phyloP scores from a whole-genome alignment of 2,329 filamentous ascomycete species.

The Arthrobotrys pseudoclavata region DNA sequence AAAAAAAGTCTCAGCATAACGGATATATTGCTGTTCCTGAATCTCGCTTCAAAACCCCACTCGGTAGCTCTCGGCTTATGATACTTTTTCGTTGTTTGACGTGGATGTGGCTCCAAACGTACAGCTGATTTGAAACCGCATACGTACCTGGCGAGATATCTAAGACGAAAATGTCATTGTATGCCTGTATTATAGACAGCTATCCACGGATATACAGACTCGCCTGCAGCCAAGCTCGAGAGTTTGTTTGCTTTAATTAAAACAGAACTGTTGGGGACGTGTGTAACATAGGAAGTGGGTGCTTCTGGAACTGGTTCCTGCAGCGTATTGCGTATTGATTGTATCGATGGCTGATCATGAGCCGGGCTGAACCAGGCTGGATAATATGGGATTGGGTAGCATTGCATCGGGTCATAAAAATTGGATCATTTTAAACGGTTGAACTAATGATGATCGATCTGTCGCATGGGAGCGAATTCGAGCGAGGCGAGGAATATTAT shows the following conservation, averaged over 20 bases:
- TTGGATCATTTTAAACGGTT: background rate
- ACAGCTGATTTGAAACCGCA: constrained; percentile 15
- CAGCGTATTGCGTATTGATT: constrained; percentile 7
- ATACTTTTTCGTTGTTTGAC: constrained; percentile 5
- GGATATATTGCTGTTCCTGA: constrained; percentile 22
- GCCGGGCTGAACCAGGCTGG: constrained; percentile 1
- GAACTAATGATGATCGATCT: background rate
- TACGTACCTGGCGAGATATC: constrained; percentile 1
- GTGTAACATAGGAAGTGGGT: constrained; percentile 12
- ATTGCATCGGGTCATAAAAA: constrained; percentile 8
- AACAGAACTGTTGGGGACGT: background rate
- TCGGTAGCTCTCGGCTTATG: constrained; percentile 4
- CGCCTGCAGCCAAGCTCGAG: constrained; percentile 7
- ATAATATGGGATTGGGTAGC: background rate
- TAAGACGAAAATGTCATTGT: constrained; percentile 1
- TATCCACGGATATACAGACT: background rate
- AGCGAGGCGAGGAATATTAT: background rate
- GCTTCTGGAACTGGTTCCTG: constrained; percentile 26
- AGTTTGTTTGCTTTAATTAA: constrained; percentile 15
- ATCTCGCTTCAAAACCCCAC: constrained; percentile 31
- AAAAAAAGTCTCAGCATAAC: constrained; percentile 13
- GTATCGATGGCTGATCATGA: background rate
- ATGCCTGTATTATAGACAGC: constrained; percentile 10
- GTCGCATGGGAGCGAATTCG: background rate
- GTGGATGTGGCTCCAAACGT: background rate